Conservation (phyloP, 1,139 yeast genomes). For the Zygoascus meyerae region DNA sequence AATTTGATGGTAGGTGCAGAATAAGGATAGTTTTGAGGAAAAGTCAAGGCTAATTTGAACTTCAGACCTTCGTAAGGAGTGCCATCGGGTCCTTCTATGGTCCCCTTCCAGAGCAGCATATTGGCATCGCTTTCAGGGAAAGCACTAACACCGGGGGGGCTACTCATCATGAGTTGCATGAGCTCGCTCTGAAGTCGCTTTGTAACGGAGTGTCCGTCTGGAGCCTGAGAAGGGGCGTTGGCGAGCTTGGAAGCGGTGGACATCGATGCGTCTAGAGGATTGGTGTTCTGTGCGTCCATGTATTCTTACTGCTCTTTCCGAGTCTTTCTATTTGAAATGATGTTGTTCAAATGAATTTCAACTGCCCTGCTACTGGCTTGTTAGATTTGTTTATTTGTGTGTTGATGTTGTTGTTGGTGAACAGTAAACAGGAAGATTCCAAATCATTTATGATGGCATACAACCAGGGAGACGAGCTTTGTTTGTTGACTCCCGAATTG, state of each 20-base stretch:
- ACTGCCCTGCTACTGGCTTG: too few relatives aligned
- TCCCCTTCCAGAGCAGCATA: constrained; percentile 54
- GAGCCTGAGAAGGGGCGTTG: constrained; percentile 18
- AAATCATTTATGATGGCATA: too few relatives aligned
- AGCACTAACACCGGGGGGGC: constrained; percentile 47
- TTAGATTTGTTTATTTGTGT: too few relatives aligned
- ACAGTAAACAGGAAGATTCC: too few relatives aligned
- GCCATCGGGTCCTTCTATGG: constrained; percentile 57
- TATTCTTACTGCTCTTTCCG: too few relatives aligned
- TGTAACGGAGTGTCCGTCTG: constrained; percentile 41
- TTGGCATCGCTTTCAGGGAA: constrained; percentile 50
- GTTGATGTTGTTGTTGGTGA: too few relatives aligned
- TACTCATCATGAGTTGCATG: constrained; percentile 47
- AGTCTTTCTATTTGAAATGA: too few relatives aligned
- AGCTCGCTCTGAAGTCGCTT: constrained; percentile 46
- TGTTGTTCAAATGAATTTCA: too few relatives aligned
- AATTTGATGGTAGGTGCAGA: constrained; percentile 56
- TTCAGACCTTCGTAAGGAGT: constrained; percentile 54
- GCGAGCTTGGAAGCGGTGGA: constrained; percentile 15
- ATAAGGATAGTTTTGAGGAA: constrained; percentile 59
- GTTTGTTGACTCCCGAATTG: too few relatives aligned
- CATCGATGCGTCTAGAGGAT: constrained; percentile 15
- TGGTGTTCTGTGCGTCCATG: constrained; percentile 26
- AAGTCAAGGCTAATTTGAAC: constrained; percentile 48
- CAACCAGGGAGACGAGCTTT: too few relatives aligned